Base-by-base conservation (phyloP, 2,329 filamentous ascomycete species). In the Hypoxylon sp. region DNA sequence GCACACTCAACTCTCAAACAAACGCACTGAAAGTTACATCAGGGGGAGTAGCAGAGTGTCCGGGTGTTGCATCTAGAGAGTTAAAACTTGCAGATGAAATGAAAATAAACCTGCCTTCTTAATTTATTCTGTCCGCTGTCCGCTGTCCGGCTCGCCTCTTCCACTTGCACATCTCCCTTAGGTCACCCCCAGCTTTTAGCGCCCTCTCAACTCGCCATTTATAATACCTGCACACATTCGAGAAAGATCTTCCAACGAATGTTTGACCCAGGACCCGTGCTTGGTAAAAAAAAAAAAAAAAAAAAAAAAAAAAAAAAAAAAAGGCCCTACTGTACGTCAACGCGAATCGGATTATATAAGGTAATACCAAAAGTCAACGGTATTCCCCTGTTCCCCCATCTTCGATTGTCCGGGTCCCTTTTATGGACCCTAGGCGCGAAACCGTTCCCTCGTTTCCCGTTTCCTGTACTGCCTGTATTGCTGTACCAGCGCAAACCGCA, bases 391-490 rank as follows among this genome's bases (percentile, higher is more conserved):
- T 46, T 57, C 57, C 49, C 49, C 51, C 56, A 56, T 67, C 50
- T 59, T 60, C 24, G 47, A 58, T 60, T 58, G 46, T 52, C 62
- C 58, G 47, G 49, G 50, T 56, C 60, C 54, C 54, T 58, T 59
- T 64, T 62, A 57, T 63, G 49, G 62, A 64, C 47, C 65, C 57
- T 62, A 56, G 59, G 58, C 61, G 50, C 67, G 64, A 68, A 65
- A 62, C 65, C 43, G 37, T 60, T 41, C 56, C 39, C 55, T 52
- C 34, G 24, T 26, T 47, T 24, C 51, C 37, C 19, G 19, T 24
- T 22, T 28, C 32, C 50, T n/a, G 15, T 30, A 41, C 37, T 26
- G 46, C 55, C 34, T n/a, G n/a, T 4, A 55, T 2, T 20, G 13
- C 7, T 11, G 13, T 13, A 34, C 39, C 54, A 32, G 32, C 32